A percentile compares a stretch with the other conserved stretches of the same genome.
Evolutionary conservation across 441 rosid genomes (phyloP).

Genomic region (Hypseocharis bilobata): DNA sequence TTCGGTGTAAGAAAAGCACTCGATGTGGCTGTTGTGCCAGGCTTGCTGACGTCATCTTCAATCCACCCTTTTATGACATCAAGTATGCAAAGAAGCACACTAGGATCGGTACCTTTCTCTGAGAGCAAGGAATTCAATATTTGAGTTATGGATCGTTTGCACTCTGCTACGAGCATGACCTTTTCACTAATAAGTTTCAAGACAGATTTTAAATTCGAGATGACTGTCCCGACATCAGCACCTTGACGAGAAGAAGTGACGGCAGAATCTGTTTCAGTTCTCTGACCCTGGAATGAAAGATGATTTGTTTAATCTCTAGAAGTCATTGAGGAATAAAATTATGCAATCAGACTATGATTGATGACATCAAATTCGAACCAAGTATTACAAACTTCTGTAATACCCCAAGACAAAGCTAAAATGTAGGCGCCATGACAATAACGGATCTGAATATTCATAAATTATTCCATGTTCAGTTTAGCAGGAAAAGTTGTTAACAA

Average conservation of each 20-base stretch:
- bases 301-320: slow-evolving; percentile 6
- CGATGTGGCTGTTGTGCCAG: slow-evolving; percentile 41
- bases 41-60: slow-evolving; percentile 62
- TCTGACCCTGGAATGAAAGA: slow-evolving; percentile 47
- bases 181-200: slow-evolving; percentile 75
- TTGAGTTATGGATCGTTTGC: slow-evolving; percentile 73
- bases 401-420: background rate
- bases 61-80: slow-evolving; percentile 82
- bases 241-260: slow-evolving; percentile 81
- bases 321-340: slow-evolving; percentile 10
- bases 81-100: slow-evolving; percentile 77
- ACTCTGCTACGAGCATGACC: slow-evolving; percentile 74
- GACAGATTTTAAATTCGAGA: slow-evolving; percentile 65
- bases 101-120: slow-evolving; percentile 83
- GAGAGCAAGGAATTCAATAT: slow-evolving; percentile 67
- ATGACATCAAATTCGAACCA: too few relatives aligned
- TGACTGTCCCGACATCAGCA: slow-evolving; percentile 75
- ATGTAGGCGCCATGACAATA: background rate
- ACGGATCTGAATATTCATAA: background rate
- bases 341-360: background rate
- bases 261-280: slow-evolving; percentile 75
- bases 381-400: too few relatives aligned
- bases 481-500: too few relatives aligned
- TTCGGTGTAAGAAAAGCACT: slow-evolving; percentile 53
- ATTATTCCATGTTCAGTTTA: too few relatives aligned